Evolutionary conservation across 805 yeast species (phyloP), one percentile per base, ranked within the genome.

Genomic region (Starmerella ratchasimensis): DNA sequence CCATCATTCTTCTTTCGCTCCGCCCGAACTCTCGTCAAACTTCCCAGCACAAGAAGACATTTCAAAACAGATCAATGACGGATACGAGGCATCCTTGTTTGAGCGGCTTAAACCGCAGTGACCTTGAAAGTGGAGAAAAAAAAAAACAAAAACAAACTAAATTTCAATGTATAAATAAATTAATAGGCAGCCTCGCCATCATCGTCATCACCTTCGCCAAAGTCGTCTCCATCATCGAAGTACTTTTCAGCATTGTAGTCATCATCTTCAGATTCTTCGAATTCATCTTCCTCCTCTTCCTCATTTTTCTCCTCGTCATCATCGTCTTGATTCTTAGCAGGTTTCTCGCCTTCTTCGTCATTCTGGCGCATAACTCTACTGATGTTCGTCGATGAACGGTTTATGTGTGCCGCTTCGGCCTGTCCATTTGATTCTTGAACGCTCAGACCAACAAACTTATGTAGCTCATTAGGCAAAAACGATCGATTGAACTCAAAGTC

Each of bases 241-340:
- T 78, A 78, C 56, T 72, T 73, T 49, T 78, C 88, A 7, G 88
- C 88, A 50, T 78, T 78, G 51, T 78, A 78, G 54, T 76, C 83
- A 51, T 75, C 81, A 47, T 78, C 84, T 19, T 77, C 83, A 39
- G 76, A 79, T 45, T 76, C 83, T 43, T 58, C 62, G 43, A 76
- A 80, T 44, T 76, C 83, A 48, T 76, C 82, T 33, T 55, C 56
- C 16, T 62, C 59, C n/a, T 72, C 79, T 16, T 72, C 76, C 9
- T 60, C 56, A 24, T 38, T 46, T 26, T 51, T 70, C 28, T 67
- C 74, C 14, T 63, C 67, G 5, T 56, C 64, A 11, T 52, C 60
- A 5, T 59, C 64, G 1, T 53, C 57, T 14, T 56, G 61, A 18
- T 57, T 54, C 3, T 20, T 22, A 55, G 61, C 45, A 59, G 38